Evolutionary conservation across 179 eudicot species (phyloP).

Genomic region (Silene coronaria): DNA sequence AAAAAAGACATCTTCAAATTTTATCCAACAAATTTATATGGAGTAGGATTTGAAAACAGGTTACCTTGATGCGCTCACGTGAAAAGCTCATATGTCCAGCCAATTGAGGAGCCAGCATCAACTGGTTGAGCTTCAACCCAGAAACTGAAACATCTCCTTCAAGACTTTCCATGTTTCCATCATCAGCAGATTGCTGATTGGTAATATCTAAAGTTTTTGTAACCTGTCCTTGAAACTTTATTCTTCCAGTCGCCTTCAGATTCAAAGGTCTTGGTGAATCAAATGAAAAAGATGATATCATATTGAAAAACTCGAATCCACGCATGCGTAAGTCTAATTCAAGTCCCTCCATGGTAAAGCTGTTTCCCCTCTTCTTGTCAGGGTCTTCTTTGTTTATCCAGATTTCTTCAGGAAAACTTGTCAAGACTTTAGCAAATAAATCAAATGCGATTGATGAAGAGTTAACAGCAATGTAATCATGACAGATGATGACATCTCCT

Average conservation of each 20-base stretch:
- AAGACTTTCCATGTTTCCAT: slow-evolving; percentile 42
- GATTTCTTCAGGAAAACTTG: slow-evolving; percentile 54
- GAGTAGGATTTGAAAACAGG: not conserved
- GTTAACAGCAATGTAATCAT: slow-evolving; percentile 64
- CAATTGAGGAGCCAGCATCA: slow-evolving; percentile 92
- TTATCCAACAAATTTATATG: not conserved
- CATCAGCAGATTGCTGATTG: slow-evolving; percentile 30
- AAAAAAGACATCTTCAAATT: not conserved
- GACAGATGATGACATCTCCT: slow-evolving; percentile 91
- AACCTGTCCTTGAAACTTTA: slow-evolving; percentile 92
- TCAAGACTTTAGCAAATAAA: slow-evolving; percentile 55
- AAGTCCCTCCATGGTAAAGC: slow-evolving; percentile 72
- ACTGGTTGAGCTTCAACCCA: slow-evolving; percentile 86
- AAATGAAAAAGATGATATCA: slow-evolving; percentile 69
- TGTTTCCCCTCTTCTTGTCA: slow-evolving; percentile 38
- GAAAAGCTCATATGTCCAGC: slow-evolving; percentile 68
- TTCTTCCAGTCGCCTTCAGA: slow-evolving; percentile 86
- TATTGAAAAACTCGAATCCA: slow-evolving; percentile 80
- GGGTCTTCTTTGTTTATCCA: slow-evolving; percentile 41
- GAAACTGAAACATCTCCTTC: slow-evolving; percentile 79
- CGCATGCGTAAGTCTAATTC: slow-evolving; percentile 94
- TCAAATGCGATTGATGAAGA: slow-evolving; percentile 94
- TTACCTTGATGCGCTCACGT: slow-evolving; percentile 65
- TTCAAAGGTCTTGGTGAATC: slow-evolving; percentile 85
- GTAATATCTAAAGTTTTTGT: slow-evolving; percentile 29